Conservation (phyloP, 2,329 filamentous ascomycete genomes). For the Fusarium beomiforme region DNA sequence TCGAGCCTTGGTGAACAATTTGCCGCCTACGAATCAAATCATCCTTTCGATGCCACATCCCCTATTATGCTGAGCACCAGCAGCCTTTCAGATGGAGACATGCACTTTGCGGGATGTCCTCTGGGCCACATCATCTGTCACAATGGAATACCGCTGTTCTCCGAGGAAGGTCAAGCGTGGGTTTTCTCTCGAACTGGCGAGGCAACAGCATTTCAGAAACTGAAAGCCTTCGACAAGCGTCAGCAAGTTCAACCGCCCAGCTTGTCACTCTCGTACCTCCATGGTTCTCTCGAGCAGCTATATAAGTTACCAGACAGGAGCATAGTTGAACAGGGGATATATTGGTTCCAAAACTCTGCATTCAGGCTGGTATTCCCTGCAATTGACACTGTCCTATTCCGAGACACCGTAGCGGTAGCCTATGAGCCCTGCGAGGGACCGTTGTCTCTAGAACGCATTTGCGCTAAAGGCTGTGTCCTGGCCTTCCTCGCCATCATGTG, state of each 20-base stretch:
- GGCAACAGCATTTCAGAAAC: neutral
- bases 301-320: neutral
- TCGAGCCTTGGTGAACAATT: neutral
- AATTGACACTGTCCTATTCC: conserved; percentile 57
- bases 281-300: neutral
- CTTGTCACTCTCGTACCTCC: neutral
- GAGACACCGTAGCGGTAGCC: conserved; percentile 54
- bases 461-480: conserved; percentile 58
- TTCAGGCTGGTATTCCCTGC: conserved; percentile 59
- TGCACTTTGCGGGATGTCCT: conserved; percentile 29
- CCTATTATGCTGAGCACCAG: neutral
- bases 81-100: conserved; percentile 12
- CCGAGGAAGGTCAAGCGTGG: conserved; percentile 26
- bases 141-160: conserved; percentile 35
- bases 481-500: conserved; percentile 56
- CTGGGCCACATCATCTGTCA: conserved; percentile 32
- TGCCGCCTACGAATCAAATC: neutral
- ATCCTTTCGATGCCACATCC: neutral
- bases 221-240: neutral
- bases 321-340: neutral
- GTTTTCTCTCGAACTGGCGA: conserved; percentile 27
- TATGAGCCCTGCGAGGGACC: conserved; percentile 48
- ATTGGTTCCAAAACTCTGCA: neutral
- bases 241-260: neutral
- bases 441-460: conserved; percentile 41